These are phyloP conservation scores for Fusarium napiforme DNA, from an alignment of 2,329 filamentous ascomycete genomes.

Conservation along the genomic window DNA sequence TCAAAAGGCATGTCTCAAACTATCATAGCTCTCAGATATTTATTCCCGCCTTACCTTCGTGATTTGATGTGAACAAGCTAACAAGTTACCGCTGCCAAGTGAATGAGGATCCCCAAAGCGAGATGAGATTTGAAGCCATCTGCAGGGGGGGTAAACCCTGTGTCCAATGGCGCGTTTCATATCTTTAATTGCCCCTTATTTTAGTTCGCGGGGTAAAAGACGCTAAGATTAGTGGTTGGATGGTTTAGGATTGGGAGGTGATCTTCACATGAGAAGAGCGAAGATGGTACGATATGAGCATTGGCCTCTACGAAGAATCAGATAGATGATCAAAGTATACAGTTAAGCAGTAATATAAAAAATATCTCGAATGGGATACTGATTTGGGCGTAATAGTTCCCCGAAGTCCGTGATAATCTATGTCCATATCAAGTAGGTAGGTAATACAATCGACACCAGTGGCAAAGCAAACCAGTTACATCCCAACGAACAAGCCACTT, in stretches of 20 bases:
- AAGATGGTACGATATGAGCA: background rate
- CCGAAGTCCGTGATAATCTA: background rate
- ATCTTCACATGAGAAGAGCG: background rate
- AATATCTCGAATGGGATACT: background rate
- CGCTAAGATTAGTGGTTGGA: background rate
- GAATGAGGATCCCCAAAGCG: constrained; percentile 2
- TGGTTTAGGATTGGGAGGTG: background rate
- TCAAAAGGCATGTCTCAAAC: background rate
- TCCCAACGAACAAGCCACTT: constrained; percentile 6
- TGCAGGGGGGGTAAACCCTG: background rate
- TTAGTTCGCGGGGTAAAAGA: constrained; percentile 15
- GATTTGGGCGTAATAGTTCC: background rate
- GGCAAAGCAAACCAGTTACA: constrained; percentile 7
- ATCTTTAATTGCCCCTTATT: background rate
- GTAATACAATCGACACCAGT: background rate
- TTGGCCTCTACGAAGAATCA: background rate
- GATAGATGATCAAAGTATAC: background rate
- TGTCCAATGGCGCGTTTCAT: background rate
- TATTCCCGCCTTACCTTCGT: background rate
- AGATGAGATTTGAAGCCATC: constrained; percentile 8
- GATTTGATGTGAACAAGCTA: background rate
- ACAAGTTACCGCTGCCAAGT: background rate
- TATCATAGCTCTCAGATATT: background rate
- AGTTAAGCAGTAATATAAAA: background rate
- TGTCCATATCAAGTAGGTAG: background rate